phyloP scores from a whole-genome alignment of 208 protist genomes.

The Leishmania arabica region DNA sequence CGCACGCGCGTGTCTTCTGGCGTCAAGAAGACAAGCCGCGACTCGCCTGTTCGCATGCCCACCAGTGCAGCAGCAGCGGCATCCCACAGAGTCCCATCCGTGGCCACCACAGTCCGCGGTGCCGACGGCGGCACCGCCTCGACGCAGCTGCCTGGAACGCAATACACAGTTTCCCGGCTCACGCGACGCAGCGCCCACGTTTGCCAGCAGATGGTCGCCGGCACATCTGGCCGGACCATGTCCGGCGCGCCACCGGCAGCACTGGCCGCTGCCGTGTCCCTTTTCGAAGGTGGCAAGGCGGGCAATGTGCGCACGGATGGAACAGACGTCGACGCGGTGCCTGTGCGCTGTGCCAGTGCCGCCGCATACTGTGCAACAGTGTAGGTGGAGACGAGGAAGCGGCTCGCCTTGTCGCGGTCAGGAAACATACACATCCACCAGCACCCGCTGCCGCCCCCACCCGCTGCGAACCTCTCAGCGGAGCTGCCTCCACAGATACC shows the following conservation, averaged over 20 bases:
- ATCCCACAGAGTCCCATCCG: constrained; percentile 37
- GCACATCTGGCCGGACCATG: neutral
- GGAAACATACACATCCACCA: constrained; percentile 43
- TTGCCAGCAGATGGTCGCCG: constrained; percentile 15
- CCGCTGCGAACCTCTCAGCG: neutral
- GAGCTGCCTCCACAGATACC: neutral
- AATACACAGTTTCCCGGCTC: constrained; percentile 34
- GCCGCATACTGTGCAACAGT: constrained; percentile 41
- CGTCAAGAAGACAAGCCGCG: constrained; percentile 51
- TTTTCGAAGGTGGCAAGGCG: neutral
- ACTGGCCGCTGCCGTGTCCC: neutral
- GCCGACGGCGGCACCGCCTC: constrained; percentile 43
- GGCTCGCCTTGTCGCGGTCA: constrained; percentile 23
- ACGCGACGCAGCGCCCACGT: constrained; percentile 52
- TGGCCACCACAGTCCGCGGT: constrained; percentile 41
- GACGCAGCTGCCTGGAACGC: constrained; percentile 35
- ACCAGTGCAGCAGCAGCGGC: constrained; percentile 49
- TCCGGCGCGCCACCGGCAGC: neutral
- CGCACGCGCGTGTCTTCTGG: constrained; percentile 34
- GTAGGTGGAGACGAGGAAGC: constrained; percentile 48
- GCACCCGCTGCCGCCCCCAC: neutral
- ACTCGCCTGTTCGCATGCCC: constrained; percentile 45
- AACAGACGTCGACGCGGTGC: constrained; percentile 3
- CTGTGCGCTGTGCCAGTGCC: constrained; percentile 8
- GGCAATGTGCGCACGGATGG: constrained; percentile 24